Conservation (phyloP, 805 yeast species). For the Debaryomyces prosopidis region DNA sequence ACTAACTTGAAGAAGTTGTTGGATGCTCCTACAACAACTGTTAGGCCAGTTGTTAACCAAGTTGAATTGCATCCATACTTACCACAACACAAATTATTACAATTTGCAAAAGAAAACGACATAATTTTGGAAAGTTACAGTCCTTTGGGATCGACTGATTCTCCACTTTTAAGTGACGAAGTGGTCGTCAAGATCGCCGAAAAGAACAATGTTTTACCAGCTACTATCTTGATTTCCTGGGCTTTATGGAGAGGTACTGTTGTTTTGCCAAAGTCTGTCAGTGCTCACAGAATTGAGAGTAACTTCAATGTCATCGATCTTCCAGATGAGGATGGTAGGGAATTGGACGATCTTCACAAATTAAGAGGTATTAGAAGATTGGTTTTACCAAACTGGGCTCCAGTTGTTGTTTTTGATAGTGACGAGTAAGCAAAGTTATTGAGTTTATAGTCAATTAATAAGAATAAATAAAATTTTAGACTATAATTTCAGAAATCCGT, state of each 20-base stretch:
- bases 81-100: slow-evolving; percentile 52
- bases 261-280: slow-evolving; percentile 41
- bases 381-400: slow-evolving; percentile 36
- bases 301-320: slow-evolving; percentile 37
- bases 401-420: slow-evolving; percentile 26
- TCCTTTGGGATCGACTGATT: slow-evolving; percentile 61
- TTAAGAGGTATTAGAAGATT: slow-evolving; percentile 31
- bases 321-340: slow-evolving; percentile 35
- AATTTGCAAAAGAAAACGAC: slow-evolving; percentile 39
- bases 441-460: too few species aligned
- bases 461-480: too few species aligned
- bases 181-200: slow-evolving; percentile 45
- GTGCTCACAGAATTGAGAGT: slow-evolving; percentile 26
- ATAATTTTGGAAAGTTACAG: slow-evolving; percentile 66
- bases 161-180: slow-evolving; percentile 49
- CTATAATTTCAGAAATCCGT: too few species aligned
- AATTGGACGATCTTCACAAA: slow-evolving; percentile 25
- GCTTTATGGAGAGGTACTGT: slow-evolving; percentile 55
- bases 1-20: slow-evolving; percentile 46
- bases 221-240: slow-evolving; percentile 59
- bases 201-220: slow-evolving; percentile 44
- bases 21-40: slow-evolving; percentile 44
- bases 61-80: slow-evolving; percentile 62
- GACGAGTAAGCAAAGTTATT: background rate
- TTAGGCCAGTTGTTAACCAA: slow-evolving; percentile 72